Evolutionary conservation across 2,329 filamentous ascomycete genomes (phyloP), one percentile per base, ranked within the genome.

Genomic region (Orbilia oligospora): DNA sequence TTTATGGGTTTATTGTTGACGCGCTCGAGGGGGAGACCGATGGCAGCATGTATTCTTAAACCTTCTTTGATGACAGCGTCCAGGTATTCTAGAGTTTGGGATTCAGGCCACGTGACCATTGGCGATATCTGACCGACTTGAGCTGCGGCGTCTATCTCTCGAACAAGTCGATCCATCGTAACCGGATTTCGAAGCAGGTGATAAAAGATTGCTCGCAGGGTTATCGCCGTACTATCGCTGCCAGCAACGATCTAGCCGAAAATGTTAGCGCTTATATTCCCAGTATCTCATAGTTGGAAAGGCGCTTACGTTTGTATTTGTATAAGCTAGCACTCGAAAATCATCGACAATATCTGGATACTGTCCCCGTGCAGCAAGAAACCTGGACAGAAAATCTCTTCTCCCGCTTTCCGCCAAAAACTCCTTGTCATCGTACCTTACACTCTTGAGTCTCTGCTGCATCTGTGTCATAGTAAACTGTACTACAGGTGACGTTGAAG

Each of bases 21-120:
- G 76, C 93, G 88, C 84, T 95, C 92, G 51, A 95, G 86, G 0
- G 91, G 90, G 4, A 94, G 85, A 0, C 92, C 92, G 0, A 91
- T 88, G 0, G 92, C 91, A 0, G 93, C 92, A 83, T 94, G 91
- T 81, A 93, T 83, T 12, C 92, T 89, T 85, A 94, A 92, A 3
- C 91, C 89, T 83, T 96, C 93, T 82, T 94, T 92, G 81, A 95
- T 88, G 70, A 90, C 90, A 2, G 92, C 92, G 82, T 94, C 91
- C 5, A 96, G 88, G 83, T 94, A 96, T 0, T 89, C 89, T 1
- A 96, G 87, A 69, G 88, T 88, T 83, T 75, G 67, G 20, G 76
- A 70, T 51, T 79, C 70, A 6, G 69, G 48, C 76, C 76, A 84
- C 44, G 12, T 81, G 76, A 46, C 82, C 20, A 33, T 75, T 80